A percentile compares a stretch with the other conserved stretches of the same genome.
Conservation (phyloP, 2,329 filamentous ascomycete species). For the Fusarium illudens region DNA sequence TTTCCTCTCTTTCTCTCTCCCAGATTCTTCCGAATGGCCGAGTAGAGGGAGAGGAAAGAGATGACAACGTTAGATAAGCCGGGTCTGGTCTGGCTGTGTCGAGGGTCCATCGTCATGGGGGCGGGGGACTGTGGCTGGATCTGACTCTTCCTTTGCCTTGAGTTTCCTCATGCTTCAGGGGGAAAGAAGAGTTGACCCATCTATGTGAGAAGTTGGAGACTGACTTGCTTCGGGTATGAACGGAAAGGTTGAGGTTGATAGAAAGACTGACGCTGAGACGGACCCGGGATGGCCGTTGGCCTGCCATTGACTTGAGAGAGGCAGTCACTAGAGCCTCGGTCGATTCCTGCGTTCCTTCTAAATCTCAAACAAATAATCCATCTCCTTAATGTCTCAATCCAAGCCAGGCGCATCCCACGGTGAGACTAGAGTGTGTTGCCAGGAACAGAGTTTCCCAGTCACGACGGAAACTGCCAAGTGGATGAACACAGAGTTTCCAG, state of each 20-base stretch:
- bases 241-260: not conserved
- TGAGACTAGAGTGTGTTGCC: not conserved
- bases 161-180: not conserved
- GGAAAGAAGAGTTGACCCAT: not conserved
- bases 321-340: not conserved
- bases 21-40: not conserved
- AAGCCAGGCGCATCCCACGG: not conserved
- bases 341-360: not conserved
- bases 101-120: not conserved
- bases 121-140: not conserved
- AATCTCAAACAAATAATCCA: not conserved
- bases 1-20: not conserved
- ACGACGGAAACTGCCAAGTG: conserved; percentile 3
- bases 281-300: not conserved
- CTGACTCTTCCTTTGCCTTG: not conserved
- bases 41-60: conserved; percentile 2
- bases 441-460: not conserved
- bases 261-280: not conserved
- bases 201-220: not conserved
- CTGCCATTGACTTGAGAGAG: not conserved
- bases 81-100: not conserved
- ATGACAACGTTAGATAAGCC: conserved; percentile 1
- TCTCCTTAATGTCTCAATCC: not conserved
- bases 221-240: not conserved
- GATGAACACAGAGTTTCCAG: not conserved